Percentiles rank a stretch among this genome's conserved stretches.
These are phyloP conservation scores for Astrothelium macrocarpum DNA, from an alignment of 495 filamentous ascomycete genomes.

Conservation along the genomic window DNA sequence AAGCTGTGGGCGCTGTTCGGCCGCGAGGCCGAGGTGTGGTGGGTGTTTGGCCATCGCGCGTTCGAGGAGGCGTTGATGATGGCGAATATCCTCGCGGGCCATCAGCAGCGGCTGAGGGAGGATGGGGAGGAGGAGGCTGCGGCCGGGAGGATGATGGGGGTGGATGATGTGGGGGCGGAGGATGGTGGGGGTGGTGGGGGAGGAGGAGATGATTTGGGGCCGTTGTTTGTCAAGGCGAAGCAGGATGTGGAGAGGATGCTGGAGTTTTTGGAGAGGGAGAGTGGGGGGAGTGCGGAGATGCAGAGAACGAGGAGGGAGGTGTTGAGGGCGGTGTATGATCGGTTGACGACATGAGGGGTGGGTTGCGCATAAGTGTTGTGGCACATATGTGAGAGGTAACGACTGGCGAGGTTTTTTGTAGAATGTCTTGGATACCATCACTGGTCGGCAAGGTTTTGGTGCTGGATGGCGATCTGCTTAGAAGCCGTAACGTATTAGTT, in stretches of 20 bases:
- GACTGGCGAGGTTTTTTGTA: background rate
- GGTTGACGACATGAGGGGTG: background rate
- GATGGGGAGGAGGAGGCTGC: background rate
- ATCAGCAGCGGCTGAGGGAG: background rate
- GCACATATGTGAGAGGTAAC: background rate
- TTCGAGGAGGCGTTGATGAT: constrained; percentile 52
- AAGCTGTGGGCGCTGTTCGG: constrained; percentile 53
- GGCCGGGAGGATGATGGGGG: background rate
- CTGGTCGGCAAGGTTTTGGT: too few relatives aligned
- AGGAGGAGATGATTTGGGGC: constrained; percentile 7
- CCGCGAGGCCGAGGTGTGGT: constrained; percentile 61
- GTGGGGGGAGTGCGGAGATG: constrained; percentile 9
- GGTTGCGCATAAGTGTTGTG: too few relatives aligned
- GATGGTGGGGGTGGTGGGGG: background rate
- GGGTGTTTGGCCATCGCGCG: constrained; percentile 65
- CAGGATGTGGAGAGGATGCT: constrained; percentile 20
- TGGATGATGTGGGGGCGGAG: background rate
- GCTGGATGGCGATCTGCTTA: too few relatives aligned
- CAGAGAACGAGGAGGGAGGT: constrained; percentile 5
- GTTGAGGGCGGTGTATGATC: constrained; percentile 3
- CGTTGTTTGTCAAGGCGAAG: constrained; percentile 21
- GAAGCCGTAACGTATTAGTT: too few relatives aligned
- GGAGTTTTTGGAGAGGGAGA: constrained; percentile 21
- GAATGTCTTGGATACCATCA: too few relatives aligned
- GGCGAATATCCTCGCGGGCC: constrained; percentile 24